These are phyloP conservation scores for Trichoderma sp. DNA, from an alignment of 2,329 filamentous ascomycete species.

Conservation along the genomic window DNA sequence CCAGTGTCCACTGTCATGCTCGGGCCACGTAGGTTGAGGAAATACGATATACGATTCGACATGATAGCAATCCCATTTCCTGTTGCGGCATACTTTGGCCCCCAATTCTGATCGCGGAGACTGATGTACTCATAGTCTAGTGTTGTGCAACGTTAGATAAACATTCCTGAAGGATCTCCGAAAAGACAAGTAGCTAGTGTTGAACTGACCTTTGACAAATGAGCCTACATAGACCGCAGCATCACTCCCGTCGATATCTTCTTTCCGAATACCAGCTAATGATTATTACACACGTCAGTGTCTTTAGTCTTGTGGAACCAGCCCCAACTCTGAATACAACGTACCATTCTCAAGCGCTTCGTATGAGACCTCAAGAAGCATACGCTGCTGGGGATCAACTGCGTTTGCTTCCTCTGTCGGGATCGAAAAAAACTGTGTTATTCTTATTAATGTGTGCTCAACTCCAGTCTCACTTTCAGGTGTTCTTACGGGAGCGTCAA, in stretches of 20 bases:
- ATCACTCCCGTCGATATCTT: slow-evolving; percentile 43
- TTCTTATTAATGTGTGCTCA: background rate
- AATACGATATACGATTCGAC: slow-evolving; percentile 55
- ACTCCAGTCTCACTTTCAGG: background rate
- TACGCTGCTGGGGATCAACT: slow-evolving; percentile 53
- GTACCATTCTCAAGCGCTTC: slow-evolving; percentile 50
- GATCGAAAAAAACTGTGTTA: slow-evolving; percentile 48
- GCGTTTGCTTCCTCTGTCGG: slow-evolving; percentile 49
- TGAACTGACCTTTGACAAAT: slow-evolving; percentile 45
- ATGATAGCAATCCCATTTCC: slow-evolving; percentile 53
- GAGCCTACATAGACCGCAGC: slow-evolving; percentile 50
- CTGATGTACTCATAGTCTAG: slow-evolving; percentile 50
- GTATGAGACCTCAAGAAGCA: slow-evolving; percentile 50
- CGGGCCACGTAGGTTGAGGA: slow-evolving; percentile 53
- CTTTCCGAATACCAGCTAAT: slow-evolving; percentile 43
- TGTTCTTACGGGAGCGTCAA: slow-evolving; percentile 46
- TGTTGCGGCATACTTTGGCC: slow-evolving; percentile 51
- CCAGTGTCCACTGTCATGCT: slow-evolving; percentile 59
- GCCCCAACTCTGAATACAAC: background rate
- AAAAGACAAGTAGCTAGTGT: background rate
- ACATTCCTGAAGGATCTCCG: background rate
- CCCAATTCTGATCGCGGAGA: slow-evolving; percentile 48
- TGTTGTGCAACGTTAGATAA: background rate
- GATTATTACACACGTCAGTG: background rate
- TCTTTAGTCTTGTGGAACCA: background rate